Percentiles rank a stretch among this genome's conserved stretches.
Evolutionary conservation across 2,329 filamentous ascomycete species (phyloP).

Genomic region (Hypoxylon sp.): DNA sequence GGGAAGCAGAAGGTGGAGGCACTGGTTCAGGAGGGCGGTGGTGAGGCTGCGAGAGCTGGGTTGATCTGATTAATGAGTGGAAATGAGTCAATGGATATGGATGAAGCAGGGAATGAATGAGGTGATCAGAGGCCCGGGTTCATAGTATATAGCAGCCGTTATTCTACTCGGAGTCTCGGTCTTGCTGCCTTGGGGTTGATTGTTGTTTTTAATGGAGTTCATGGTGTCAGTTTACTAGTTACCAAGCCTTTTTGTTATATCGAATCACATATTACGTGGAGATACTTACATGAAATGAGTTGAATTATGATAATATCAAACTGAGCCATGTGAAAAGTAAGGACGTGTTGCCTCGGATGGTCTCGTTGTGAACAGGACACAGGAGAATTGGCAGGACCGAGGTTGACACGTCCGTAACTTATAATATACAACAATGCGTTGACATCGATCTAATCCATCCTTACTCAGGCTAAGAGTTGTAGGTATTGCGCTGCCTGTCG

Average conservation of each 20-base stretch:
- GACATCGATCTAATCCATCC: no score
- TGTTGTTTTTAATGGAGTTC: conserved; percentile 28
- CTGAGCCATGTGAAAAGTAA: not conserved
- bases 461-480: no score
- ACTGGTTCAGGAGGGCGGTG: conserved; percentile 69
- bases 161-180: not conserved
- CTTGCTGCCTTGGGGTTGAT: not conserved
- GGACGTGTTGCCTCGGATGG: no score
- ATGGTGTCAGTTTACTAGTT: conserved; percentile 3
- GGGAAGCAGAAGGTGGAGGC: conserved; percentile 73
- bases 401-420: no score
- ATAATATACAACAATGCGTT: no score
- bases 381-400: no score
- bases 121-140: not conserved
- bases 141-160: not conserved
- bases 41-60: conserved; percentile 73
- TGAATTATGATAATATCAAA: not conserved
- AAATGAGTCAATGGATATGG: not conserved
- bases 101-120: not conserved
- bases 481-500: not conserved
- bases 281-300: not conserved
- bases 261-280: not conserved
- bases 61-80: conserved; percentile 58
- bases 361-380: no score
- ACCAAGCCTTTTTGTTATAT: not conserved